Evolutionary conservation across 345 rosid species (phyloP).

Genomic region (Noccaea caerulescens): DNA sequence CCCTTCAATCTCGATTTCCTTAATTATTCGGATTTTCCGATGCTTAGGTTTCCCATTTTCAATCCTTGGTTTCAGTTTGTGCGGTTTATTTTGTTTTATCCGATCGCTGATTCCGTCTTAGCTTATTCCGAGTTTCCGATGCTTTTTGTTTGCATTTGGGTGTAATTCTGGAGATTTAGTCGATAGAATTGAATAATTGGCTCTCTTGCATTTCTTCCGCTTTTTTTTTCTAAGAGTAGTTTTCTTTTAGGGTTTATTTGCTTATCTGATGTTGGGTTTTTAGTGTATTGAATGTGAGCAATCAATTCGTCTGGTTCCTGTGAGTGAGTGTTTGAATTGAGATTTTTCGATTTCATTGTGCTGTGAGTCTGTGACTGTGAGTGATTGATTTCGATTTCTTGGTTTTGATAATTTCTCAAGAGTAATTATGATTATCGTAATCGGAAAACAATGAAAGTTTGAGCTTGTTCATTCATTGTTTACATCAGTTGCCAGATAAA

Average conservation of each 20-base stretch:
- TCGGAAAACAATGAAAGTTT: background rate
- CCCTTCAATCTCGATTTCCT: background rate
- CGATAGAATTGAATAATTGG: slow-evolving; percentile 13
- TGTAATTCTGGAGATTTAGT: slow-evolving; percentile 31
- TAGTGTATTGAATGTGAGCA: slow-evolving; percentile 12
- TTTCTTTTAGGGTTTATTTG: slow-evolving; percentile 19
- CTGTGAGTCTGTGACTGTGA: background rate
- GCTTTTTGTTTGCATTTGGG: slow-evolving; percentile 21
- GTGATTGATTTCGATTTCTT: slow-evolving; percentile 15
- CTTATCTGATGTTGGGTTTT: slow-evolving; percentile 38
- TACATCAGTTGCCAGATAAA: background rate
- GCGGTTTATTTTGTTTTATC: slow-evolving; percentile 41
- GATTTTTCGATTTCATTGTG: background rate
- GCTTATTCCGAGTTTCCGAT: slow-evolving; percentile 31
- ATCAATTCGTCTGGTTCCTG: slow-evolving; percentile 3
- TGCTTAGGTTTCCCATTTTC: slow-evolving; percentile 51
- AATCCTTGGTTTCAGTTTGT: slow-evolving; percentile 17
- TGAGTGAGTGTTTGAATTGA: background rate
- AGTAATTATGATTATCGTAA: background rate
- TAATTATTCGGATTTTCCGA: slow-evolving; percentile 20
- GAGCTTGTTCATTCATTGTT: background rate
- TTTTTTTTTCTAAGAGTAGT: background rate
- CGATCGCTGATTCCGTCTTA: slow-evolving; percentile 19
- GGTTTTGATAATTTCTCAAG: background rate
- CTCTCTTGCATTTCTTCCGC: background rate